Evolutionary conservation across 2,329 filamentous ascomycete species (phyloP).

Genomic region (Sphaerulina musiva): DNA sequence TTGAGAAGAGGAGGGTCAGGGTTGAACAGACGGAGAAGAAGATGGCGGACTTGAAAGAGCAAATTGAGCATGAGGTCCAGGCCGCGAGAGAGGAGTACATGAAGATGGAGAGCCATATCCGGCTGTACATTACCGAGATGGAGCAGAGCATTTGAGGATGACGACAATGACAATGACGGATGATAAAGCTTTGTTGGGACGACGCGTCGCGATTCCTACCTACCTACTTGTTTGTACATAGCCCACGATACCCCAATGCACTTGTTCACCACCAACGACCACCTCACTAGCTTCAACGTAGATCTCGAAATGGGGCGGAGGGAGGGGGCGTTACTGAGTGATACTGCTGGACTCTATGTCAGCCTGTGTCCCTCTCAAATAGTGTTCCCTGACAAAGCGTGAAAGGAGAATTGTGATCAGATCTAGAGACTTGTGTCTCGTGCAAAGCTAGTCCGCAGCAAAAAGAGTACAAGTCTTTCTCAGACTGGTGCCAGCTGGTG

Average conservation of each 20-base stretch:
- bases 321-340: background rate
- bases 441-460: slow-evolving; percentile 25
- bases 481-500: slow-evolving; percentile 20
- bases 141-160: slow-evolving; percentile 64
- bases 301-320: background rate
- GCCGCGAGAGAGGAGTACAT: slow-evolving; percentile 87
- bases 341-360: background rate
- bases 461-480: slow-evolving; percentile 24
- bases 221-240: slow-evolving; percentile 1
- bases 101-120: slow-evolving; percentile 96
- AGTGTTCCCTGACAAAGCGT: background rate
- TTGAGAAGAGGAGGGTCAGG: slow-evolving; percentile 82
- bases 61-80: slow-evolving; percentile 91
- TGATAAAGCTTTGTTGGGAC: no score
- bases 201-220: background rate
- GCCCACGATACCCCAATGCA: slow-evolving; percentile 9
- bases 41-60: slow-evolving; percentile 97
- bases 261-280: background rate
- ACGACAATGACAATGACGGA: background rate
- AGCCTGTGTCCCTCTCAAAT: background rate
- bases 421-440: slow-evolving; percentile 20
- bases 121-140: slow-evolving; percentile 98
- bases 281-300: background rate
- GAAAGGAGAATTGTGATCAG: slow-evolving; percentile 1
- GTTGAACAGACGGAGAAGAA: slow-evolving; percentile 99